Evolutionary conservation across 2,329 filamentous ascomycete species (phyloP), one percentile per base, ranked within the genome.

Genomic region (Claviceps pusilla): DNA sequence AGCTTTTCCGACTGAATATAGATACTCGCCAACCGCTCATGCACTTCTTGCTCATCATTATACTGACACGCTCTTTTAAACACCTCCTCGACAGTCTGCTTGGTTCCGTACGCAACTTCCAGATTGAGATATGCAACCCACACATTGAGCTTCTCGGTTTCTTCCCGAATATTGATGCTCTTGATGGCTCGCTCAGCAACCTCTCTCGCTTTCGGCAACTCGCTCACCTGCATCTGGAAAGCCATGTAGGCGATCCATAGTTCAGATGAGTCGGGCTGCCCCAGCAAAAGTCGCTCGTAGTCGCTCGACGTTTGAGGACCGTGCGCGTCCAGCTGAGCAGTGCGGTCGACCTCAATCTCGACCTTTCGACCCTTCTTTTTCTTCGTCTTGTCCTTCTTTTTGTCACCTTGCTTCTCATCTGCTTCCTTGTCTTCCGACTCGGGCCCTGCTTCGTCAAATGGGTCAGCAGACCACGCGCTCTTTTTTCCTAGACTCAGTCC

Each of bases 221-320:
- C 93, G 65, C 88, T 88, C 52, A 95, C 80, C 65, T 95, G 86
- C 68, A 96, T 84, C 70, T 97, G 89, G 78, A 95, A 95, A n/a
- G 90, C 89, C 89, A 98, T 97, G 72, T 98, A 98, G 60, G 88
- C 81, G 54, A 96, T 87, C 93, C 93, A 98, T 33, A 97, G 78
- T 57, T 85, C 76, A 0, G 91, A 94, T n/a, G 87, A 91, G 71
- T 97, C 89, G 2, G 93, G 89, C 66, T 95, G 87, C 54, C 89
- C 88, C 28, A 98, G 80, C 46, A 98, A 79, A 29, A 96, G 82
- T 61, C 93, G 85, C 71, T 98, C 94, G 68, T 89, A 98, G 69
- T 98, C 94, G 58, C 86, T 87, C 16, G 87, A 80, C 1, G 88
- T 91, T 66, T 94, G 89, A 2, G 93, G 93, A 0, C 91, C 91